A percentile compares a stretch with the other conserved stretches of the same genome.
phyloP scores from a whole-genome alignment of 208 protist genomes.

The Leptomonas pyrrhocoris region DNA sequence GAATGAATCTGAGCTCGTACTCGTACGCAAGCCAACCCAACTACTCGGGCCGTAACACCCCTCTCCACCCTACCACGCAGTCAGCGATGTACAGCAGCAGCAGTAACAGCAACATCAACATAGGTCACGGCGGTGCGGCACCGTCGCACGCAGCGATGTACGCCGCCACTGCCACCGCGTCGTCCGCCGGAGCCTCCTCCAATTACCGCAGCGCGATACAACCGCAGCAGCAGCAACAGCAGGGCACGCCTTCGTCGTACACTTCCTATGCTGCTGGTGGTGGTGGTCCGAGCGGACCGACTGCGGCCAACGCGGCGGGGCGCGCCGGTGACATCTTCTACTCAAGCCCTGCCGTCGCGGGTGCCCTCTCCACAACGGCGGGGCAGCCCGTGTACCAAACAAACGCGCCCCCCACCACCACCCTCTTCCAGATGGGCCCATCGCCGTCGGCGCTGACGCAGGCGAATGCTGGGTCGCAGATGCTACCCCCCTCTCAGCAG shows the following conservation, averaged over 20 bases:
- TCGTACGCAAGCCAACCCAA: constrained; percentile 14
- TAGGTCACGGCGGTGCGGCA: neutral
- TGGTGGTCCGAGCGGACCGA: neutral
- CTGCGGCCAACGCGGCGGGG: neutral
- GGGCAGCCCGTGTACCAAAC: constrained; percentile 31
- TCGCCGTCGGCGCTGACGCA: constrained; percentile 15
- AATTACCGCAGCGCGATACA: constrained; percentile 3
- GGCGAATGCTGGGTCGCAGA: constrained; percentile 4
- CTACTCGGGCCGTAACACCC: constrained; percentile 15
- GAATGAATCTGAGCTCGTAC: constrained; percentile 10
- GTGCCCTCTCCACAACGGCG: constrained; percentile 4
- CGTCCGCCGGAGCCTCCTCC: constrained; percentile 11
- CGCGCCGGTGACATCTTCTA: constrained; percentile 26
- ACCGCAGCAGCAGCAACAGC: constrained; percentile 6
- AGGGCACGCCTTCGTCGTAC: constrained; percentile 16
- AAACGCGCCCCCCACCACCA: constrained; percentile 12
- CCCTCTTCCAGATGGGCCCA: constrained; percentile 27
- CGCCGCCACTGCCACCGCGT: constrained; percentile 3
- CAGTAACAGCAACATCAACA: constrained; percentile 9
- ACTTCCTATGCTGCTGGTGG: constrained; percentile 14
- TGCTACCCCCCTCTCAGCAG: constrained; percentile 20
- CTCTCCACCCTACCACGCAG: neutral
- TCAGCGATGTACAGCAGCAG: constrained; percentile 24
- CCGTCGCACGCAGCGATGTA: constrained; percentile 28
- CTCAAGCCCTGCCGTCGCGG: neutral